A percentile compares a stretch with the other conserved stretches of the same genome.
Conservation (phyloP, 345 rosid species). For the Acer saccharum region DNA sequence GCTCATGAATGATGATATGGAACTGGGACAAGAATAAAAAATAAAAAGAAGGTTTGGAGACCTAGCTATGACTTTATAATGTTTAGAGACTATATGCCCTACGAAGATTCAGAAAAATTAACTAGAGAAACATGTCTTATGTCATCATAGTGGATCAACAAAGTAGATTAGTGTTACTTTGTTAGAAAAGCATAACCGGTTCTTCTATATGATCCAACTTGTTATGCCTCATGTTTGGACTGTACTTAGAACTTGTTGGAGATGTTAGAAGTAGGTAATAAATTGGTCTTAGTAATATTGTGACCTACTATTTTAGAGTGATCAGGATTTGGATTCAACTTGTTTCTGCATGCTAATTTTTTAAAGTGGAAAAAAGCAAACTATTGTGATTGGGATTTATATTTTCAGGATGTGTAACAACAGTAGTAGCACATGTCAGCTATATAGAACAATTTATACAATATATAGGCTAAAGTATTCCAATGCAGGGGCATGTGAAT, state of each 20-base stretch:
- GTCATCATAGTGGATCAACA: neutral
- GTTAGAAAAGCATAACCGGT: neutral
- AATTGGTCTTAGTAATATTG: constrained; percentile 1
- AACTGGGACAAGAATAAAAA: no score
- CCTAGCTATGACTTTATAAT: no score
- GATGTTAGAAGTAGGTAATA: neutral
- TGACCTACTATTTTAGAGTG: neutral
- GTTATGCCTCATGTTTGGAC: neutral
- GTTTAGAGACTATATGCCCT: no score
- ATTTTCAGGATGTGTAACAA: neutral
- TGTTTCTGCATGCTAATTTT: neutral
- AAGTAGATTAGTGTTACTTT: neutral
- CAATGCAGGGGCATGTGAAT: neutral
- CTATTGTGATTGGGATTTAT: neutral
- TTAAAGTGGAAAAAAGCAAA: neutral
- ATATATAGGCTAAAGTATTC: neutral
- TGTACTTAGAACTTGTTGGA: neutral
- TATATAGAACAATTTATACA: neutral
- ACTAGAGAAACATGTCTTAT: neutral
- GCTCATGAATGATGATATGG: no score
- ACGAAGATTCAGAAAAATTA: neutral
- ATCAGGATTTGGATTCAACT: neutral
- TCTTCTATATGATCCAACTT: neutral
- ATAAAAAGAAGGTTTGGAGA: no score
- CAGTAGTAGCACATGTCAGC: neutral